Percentiles rank a stretch among this genome's conserved stretches.
Evolutionary conservation across 2,329 filamentous ascomycete species (phyloP).

Genomic region (Neurospora sp.): DNA sequence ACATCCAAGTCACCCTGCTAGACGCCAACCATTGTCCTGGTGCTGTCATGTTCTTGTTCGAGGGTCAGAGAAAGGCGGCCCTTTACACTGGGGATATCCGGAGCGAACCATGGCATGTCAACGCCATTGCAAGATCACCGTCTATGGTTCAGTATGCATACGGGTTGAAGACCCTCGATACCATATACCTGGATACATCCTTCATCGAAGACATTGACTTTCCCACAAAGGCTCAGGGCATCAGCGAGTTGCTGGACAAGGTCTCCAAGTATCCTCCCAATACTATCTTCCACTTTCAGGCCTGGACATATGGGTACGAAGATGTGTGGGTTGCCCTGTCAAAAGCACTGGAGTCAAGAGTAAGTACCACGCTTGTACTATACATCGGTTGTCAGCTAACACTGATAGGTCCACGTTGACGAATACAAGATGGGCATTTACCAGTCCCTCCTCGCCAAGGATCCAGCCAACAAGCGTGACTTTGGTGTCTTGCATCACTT

Average conservation of each 20-base stretch:
- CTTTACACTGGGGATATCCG: slow-evolving; percentile 87
- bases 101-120: slow-evolving; percentile 80
- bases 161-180: slow-evolving; percentile 60
- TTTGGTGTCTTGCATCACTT: slow-evolving; percentile 33
- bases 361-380: slow-evolving; percentile 21
- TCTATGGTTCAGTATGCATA: slow-evolving; percentile 63
- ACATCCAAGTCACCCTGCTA: slow-evolving; percentile 73
- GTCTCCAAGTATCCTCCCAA: slow-evolving; percentile 58
- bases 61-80: slow-evolving; percentile 60
- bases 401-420: slow-evolving; percentile 64
- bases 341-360: slow-evolving; percentile 54
- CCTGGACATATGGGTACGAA: slow-evolving; percentile 88
- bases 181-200: slow-evolving; percentile 83
- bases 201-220: slow-evolving; percentile 44
- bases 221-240: slow-evolving; percentile 61
- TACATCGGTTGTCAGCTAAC: background rate
- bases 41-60: slow-evolving; percentile 86
- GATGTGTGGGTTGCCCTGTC: slow-evolving; percentile 82
- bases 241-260: slow-evolving; percentile 63
- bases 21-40: slow-evolving; percentile 90
- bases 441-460: slow-evolving; percentile 43
- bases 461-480: slow-evolving; percentile 24
- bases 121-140: slow-evolving; percentile 61
- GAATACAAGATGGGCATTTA: slow-evolving; percentile 71
- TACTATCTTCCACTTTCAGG: slow-evolving; percentile 73